phyloP scores from a whole-genome alignment of 2,329 filamentous ascomycete species.

The Tolypocladium album region DNA sequence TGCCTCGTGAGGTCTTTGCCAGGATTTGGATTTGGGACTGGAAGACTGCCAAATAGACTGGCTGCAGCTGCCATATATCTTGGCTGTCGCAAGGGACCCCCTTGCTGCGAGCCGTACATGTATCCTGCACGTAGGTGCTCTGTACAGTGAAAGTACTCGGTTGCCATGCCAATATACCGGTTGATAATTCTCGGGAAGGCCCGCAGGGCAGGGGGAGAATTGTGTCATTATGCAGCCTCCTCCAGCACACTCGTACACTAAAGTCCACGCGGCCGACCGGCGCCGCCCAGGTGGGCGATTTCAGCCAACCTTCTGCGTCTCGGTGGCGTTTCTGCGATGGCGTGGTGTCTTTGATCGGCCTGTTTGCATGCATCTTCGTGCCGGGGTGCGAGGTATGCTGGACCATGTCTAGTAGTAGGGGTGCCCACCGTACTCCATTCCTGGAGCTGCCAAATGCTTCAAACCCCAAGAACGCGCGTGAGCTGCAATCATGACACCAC shows the following conservation, averaged over 20 bases:
- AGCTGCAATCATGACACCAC: neutral
- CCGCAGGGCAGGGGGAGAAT: neutral
- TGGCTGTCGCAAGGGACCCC: neutral
- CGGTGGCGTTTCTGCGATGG: neutral
- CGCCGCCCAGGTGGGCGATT: neutral
- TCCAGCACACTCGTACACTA: no score
- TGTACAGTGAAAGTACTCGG: neutral
- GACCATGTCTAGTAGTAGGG: neutral
- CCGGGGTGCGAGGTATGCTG: neutral
- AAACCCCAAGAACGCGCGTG: neutral
- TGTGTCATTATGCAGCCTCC: no score
- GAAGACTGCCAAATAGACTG: neutral
- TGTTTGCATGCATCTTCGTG: neutral
- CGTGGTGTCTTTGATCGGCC: neutral
- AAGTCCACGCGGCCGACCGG: neutral
- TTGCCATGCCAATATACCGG: neutral
- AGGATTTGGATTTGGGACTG: neutral
- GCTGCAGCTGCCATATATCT: neutral
- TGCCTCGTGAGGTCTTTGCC: neutral
- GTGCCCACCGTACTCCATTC: neutral
- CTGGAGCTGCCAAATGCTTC: neutral
- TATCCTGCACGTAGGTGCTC: neutral
- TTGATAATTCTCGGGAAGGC: neutral
- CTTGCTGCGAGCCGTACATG: neutral
- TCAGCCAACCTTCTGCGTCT: neutral